Conservation (phyloP, 2,329 filamentous ascomycete species). For the Myriosclerotinia scirpicola region DNA sequence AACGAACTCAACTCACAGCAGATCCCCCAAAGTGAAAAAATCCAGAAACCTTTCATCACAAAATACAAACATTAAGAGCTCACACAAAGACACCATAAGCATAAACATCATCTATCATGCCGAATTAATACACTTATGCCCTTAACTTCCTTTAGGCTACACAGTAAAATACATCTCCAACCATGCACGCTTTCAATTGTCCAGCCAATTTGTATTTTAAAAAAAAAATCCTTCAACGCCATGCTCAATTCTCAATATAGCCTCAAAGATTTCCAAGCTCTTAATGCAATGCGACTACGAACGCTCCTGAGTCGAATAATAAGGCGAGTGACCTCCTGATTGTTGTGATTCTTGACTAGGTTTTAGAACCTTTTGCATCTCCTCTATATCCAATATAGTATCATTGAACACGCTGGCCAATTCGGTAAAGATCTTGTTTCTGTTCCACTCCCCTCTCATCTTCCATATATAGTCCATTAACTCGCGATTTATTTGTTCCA, state of each 20-base stretch:
- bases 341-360: slow-evolving; percentile 31
- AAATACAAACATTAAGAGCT: not conserved
- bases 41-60: not conserved
- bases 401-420: slow-evolving; percentile 74
- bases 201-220: slow-evolving; percentile 11
- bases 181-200: slow-evolving; percentile 3
- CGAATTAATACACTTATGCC: slow-evolving; percentile 7
- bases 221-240: not conserved
- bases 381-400: slow-evolving; percentile 65
- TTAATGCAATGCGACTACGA: not conserved
- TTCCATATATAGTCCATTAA: slow-evolving; percentile 91
- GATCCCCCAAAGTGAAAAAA: not conserved
- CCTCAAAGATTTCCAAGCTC: slow-evolving; percentile 9
- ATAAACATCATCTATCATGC: slow-evolving; percentile 20
- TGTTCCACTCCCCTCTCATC: slow-evolving; percentile 77
- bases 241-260: slow-evolving; percentile 2
- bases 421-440: slow-evolving; percentile 65
- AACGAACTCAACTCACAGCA: not conserved
- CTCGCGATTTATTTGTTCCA: slow-evolving; percentile 88
- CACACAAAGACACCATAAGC: not conserved
- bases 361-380: slow-evolving; percentile 38
- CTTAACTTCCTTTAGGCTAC: not conserved
- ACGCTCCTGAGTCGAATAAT: not conserved
- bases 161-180: slow-evolving; percentile 16
- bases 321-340: not conserved